Percentiles rank a stretch among this genome's conserved stretches.
phyloP scores from a whole-genome alignment of 257 asterid genomes.

The Thymus mandschuricus region DNA sequence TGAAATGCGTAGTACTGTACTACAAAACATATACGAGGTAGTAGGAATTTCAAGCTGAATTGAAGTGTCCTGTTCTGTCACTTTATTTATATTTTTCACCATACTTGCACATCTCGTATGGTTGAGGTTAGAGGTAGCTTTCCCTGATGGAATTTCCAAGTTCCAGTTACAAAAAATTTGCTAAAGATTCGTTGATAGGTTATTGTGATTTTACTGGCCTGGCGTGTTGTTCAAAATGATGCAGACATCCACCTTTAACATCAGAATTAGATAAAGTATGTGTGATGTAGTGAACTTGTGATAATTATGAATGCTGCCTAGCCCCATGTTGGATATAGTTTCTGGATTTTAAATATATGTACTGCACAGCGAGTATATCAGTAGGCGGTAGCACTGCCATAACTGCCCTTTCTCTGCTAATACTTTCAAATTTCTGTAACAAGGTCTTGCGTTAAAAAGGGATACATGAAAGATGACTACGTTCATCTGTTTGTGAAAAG shows the following conservation, averaged over 20 bases:
- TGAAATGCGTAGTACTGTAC: conserved; percentile 10
- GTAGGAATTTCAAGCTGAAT: conserved; percentile 2
- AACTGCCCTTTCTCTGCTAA: conserved; percentile 25
- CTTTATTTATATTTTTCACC: background rate
- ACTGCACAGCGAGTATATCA: background rate
- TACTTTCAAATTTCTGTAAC: conserved; percentile 23
- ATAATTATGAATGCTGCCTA: conserved; percentile 16
- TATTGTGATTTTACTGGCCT: conserved; percentile 9
- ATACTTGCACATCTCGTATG: no score
- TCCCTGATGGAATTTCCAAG: no score
- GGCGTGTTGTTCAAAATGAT: background rate
- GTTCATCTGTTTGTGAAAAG: conserved; percentile 76
- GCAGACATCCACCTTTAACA: background rate
- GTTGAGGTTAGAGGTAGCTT: no score
- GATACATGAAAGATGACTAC: conserved; percentile 87
- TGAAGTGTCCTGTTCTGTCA: background rate
- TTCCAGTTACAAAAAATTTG: background rate
- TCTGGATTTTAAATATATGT: conserved; percentile 5
- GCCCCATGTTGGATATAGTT: background rate
- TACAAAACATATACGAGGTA: background rate
- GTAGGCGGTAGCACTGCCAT: background rate
- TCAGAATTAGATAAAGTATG: conserved; percentile 11
- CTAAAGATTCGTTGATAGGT: background rate
- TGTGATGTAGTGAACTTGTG: conserved; percentile 7
- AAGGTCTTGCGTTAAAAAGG: conserved; percentile 93